phyloP scores from a whole-genome alignment of 2,329 filamentous ascomycete species.

The Paracoccidioides lutzii region DNA sequence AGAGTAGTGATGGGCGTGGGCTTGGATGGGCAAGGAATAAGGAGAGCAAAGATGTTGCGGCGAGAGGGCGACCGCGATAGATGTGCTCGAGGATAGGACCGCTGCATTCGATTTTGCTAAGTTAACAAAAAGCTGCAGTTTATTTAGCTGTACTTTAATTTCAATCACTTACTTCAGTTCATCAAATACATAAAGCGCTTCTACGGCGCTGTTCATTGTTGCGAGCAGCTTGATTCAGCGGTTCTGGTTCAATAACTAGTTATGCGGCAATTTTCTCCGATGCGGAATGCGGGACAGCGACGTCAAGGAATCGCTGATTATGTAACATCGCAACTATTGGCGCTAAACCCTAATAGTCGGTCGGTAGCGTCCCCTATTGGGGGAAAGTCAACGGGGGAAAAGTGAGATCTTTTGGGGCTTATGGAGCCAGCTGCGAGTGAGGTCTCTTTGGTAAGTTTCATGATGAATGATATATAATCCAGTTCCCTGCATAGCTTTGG shows the following conservation, averaged over 20 bases:
- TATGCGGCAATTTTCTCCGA: no score
- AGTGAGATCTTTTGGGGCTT: neutral
- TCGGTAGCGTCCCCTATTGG: no score
- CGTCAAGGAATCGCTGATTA: neutral
- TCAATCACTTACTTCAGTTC: slow-evolving; percentile 63
- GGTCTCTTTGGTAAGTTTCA: no score
- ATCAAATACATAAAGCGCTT: slow-evolving; percentile 94
- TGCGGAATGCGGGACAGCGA: neutral
- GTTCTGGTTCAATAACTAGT: no score
- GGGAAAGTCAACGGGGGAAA: no score
- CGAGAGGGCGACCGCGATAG: slow-evolving; percentile 70
- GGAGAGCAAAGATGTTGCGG: slow-evolving; percentile 62
- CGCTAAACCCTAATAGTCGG: neutral
- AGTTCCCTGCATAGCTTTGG: no score
- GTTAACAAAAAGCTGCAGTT: neutral
- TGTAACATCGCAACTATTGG: neutral
- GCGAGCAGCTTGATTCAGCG: slow-evolving; percentile 1
- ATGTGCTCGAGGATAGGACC: slow-evolving; percentile 75
- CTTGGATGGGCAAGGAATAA: slow-evolving; percentile 72
- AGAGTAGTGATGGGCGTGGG: slow-evolving; percentile 75
- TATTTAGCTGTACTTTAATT: neutral
- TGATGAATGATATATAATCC: no score
- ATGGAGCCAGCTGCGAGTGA: no score
- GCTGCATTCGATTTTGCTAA: slow-evolving; percentile 37
- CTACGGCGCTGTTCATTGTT: slow-evolving; percentile 74